These are phyloP conservation scores for Magnusiomyces clavatus DNA, from an alignment of 1,139 yeast species.

Conservation along the genomic window DNA sequence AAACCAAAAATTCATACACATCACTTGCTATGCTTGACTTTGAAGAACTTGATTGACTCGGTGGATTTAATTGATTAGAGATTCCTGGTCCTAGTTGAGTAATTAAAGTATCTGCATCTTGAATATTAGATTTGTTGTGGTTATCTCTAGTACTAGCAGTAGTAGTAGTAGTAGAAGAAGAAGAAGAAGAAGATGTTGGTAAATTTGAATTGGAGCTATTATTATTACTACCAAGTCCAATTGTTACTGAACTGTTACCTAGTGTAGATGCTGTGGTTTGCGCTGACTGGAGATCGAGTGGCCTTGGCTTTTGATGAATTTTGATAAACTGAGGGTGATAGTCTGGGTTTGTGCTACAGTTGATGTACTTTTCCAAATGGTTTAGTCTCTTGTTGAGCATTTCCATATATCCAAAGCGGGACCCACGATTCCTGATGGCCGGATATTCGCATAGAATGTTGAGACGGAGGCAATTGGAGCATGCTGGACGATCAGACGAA, in stretches of 20 bases:
- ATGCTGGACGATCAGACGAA: constrained; percentile 34
- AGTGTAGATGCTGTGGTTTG: neutral
- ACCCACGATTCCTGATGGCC: constrained; percentile 32
- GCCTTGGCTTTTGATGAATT: constrained; percentile 11
- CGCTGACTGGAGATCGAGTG: constrained; percentile 1
- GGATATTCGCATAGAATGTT: constrained; percentile 33
- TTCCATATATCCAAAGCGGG: constrained; percentile 33
- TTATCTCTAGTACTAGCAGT: neutral
- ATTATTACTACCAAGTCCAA: neutral
- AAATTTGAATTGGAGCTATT: neutral
- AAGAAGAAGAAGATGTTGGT: neutral
- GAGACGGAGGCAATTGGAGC: constrained; percentile 32
- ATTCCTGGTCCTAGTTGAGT: constrained; percentile 14
- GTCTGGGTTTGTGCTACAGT: constrained; percentile 15
- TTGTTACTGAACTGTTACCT: neutral
- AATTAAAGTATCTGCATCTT: constrained; percentile 12
- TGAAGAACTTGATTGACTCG: neutral
- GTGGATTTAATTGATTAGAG: constrained; percentile 9
- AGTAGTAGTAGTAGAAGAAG: neutral
- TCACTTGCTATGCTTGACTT: neutral
- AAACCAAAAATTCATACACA: neutral
- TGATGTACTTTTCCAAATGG: constrained; percentile 25
- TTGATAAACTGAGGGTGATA: constrained; percentile 13
- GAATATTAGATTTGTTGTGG: neutral
- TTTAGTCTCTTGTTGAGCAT: constrained; percentile 30